Conservation (phyloP, 2,329 filamentous ascomycete genomes). For the Apiospora kogelbergensis region DNA sequence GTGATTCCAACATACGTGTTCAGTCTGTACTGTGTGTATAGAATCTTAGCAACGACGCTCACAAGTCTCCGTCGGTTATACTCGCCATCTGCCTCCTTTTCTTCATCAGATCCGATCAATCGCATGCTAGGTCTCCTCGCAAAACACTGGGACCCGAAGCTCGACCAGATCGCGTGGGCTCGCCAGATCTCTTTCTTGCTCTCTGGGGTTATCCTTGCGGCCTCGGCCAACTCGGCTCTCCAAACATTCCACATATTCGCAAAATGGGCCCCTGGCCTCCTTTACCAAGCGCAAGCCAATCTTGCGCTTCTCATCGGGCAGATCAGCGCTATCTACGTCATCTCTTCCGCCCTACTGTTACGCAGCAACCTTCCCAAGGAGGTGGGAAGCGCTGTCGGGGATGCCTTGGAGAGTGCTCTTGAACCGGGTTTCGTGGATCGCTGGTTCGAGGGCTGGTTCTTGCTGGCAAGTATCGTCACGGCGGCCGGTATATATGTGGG, state of each 20-base stretch:
- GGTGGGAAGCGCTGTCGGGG: slow-evolving; percentile 74
- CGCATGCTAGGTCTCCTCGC: slow-evolving; percentile 78
- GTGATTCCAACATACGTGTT: slow-evolving; percentile 67
- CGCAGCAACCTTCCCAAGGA: slow-evolving; percentile 76
- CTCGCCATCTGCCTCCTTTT: slow-evolving; percentile 52
- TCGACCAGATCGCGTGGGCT: slow-evolving; percentile 81
- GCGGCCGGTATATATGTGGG: slow-evolving; percentile 73
- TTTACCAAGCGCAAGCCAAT: slow-evolving; percentile 74
- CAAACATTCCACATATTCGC: slow-evolving; percentile 83
- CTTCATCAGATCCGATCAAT: slow-evolving; percentile 78
- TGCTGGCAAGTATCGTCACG: slow-evolving; percentile 66
- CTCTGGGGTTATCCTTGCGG: slow-evolving; percentile 78
- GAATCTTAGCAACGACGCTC: slow-evolving; percentile 70
- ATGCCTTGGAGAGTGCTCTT: slow-evolving; percentile 74
- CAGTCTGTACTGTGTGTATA: slow-evolving; percentile 81
- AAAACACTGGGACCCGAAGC: slow-evolving; percentile 78
- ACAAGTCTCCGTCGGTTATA: slow-evolving; percentile 64
- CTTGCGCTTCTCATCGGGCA: slow-evolving; percentile 78
- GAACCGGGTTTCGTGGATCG: slow-evolving; percentile 71
- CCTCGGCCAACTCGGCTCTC: slow-evolving; percentile 79
- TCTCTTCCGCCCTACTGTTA: slow-evolving; percentile 74
- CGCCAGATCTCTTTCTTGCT: slow-evolving; percentile 83
- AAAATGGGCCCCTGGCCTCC: slow-evolving; percentile 69
- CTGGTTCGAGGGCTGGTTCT: slow-evolving; percentile 89
- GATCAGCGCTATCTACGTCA: slow-evolving; percentile 81